Conservation (phyloP, 2,329 filamentous ascomycete species). For the Venturia pyrina region DNA sequence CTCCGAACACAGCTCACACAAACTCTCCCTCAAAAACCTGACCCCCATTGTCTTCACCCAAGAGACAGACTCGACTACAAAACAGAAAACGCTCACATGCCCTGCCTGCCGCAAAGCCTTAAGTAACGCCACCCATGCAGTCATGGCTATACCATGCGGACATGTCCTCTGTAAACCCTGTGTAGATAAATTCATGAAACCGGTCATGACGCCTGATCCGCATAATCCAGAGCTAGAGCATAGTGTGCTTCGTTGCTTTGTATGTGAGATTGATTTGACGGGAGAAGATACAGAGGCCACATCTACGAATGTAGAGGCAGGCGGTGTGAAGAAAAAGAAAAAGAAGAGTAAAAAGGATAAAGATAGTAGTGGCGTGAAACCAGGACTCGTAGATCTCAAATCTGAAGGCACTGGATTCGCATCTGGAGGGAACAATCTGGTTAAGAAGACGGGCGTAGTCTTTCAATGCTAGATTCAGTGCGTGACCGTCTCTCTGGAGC, state of each 20-base stretch:
- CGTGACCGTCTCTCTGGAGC: neutral
- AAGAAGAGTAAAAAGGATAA: constrained; percentile 32
- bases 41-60: constrained; percentile 69
- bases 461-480: constrained; percentile 60
- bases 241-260: constrained; percentile 61
- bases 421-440: constrained; percentile 71
- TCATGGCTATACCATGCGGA: constrained; percentile 78
- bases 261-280: constrained; percentile 73
- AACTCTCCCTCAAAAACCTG: constrained; percentile 68
- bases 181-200: constrained; percentile 70
- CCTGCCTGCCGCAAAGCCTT: constrained; percentile 78
- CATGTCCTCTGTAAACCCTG: constrained; percentile 85
- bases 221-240: constrained; percentile 48
- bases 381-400: constrained; percentile 68
- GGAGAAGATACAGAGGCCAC: constrained; percentile 16
- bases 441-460: constrained; percentile 66
- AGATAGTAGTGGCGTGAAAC: constrained; percentile 48
- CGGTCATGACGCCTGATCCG: constrained; percentile 43
- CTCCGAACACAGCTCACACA: constrained; percentile 53
- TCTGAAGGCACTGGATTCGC: constrained; percentile 91
- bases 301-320: constrained; percentile 15
- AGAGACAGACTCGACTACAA: constrained; percentile 47
- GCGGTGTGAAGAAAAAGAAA: constrained; percentile 20
- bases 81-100: constrained; percentile 49
- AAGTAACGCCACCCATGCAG: constrained; percentile 71